Conservation (phyloP, 148 eudicot species). For the Spergularia marina region DNA sequence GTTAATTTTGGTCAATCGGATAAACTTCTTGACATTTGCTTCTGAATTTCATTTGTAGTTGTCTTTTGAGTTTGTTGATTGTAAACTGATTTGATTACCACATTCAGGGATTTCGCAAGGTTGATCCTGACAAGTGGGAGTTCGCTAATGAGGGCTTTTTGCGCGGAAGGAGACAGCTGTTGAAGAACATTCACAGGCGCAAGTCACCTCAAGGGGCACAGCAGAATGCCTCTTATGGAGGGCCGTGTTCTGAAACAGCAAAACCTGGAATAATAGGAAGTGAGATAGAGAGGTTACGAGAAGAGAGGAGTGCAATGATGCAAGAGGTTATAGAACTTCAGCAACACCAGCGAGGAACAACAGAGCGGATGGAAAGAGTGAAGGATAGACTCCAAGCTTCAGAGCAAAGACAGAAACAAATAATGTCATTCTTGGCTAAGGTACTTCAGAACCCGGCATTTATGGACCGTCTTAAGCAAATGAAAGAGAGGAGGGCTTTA, state of each 20-base stretch:
- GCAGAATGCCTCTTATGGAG: constrained; percentile 26
- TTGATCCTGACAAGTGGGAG: constrained; percentile 81
- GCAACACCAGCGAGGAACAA: constrained; percentile 60
- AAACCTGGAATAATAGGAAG: constrained; percentile 39
- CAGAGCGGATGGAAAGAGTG: constrained; percentile 47
- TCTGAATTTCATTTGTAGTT: not conserved
- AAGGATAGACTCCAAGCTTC: constrained; percentile 62
- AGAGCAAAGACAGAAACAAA: constrained; percentile 69
- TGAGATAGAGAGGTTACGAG: constrained; percentile 57
- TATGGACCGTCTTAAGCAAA: constrained; percentile 44
- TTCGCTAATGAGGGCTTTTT: constrained; percentile 70
- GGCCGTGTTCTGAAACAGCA: constrained; percentile 30
- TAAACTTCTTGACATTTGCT: not conserved
- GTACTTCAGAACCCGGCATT: constrained; percentile 58
- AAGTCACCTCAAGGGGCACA: constrained; percentile 53
- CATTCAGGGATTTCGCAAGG: constrained; percentile 84
- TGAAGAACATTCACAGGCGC: constrained; percentile 80
- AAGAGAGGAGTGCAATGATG: constrained; percentile 56
- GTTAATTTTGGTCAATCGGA: not conserved
- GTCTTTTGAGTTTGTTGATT: constrained; percentile 3
- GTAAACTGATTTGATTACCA: constrained; percentile 22
- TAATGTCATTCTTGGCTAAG: constrained; percentile 81
- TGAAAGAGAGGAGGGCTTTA: constrained; percentile 40
- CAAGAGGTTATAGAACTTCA: constrained; percentile 69
- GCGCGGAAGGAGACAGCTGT: constrained; percentile 60